A percentile compares a stretch with the other conserved stretches of the same genome.
Evolutionary conservation across 1,284 basidiomycete species (phyloP).

Genomic region (Rhizoctonia solani): DNA sequence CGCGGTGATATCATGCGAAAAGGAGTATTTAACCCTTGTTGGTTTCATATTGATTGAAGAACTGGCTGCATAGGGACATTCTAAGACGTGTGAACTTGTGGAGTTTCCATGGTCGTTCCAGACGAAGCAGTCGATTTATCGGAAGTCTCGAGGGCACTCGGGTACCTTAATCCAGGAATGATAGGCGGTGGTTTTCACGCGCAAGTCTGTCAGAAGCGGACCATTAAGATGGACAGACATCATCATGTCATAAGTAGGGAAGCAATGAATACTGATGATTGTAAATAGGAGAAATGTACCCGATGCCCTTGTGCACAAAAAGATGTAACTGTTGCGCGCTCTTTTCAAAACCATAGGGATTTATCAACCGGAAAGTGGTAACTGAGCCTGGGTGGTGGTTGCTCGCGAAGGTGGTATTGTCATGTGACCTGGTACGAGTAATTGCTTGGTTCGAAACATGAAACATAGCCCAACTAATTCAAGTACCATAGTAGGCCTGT

Average conservation of each 20-base stretch:
- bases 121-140: background rate
- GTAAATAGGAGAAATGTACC: no score
- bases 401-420: background rate
- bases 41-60: background rate
- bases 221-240: background rate
- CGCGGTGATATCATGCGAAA: slow-evolving; percentile 26
- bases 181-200: background rate
- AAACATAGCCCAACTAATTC: no score
- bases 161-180: background rate
- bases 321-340: no score
- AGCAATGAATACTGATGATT: no score
- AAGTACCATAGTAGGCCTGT: no score
- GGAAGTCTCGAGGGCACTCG: background rate
- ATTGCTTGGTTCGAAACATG: no score
- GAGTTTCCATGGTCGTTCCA: background rate
- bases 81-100: background rate
- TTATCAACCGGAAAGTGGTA: no score
- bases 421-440: background rate
- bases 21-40: background rate
- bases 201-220: background rate
- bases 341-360: no score
- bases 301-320: no score
- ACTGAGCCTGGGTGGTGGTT: no score
- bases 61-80: background rate
- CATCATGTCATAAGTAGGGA: no score